Evolutionary conservation across 2,329 filamentous ascomycete genomes (phyloP).

Genomic region (Sporothrix dimorphospora): DNA sequence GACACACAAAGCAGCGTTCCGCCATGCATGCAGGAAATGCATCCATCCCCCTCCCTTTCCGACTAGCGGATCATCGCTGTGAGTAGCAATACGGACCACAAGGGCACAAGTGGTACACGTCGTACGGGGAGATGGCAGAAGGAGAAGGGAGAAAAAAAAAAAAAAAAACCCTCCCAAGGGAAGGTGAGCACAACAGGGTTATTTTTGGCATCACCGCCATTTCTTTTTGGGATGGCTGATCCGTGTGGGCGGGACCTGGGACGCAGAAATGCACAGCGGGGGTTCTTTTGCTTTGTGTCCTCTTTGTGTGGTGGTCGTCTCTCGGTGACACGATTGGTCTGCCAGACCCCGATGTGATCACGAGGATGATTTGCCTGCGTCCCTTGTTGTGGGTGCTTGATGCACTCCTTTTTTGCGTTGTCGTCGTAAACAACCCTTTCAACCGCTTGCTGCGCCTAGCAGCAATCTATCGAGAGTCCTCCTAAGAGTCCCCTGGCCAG

Average conservation of each 20-base stretch:
- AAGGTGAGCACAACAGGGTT: slow-evolving; percentile 21
- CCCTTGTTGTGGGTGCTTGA: neutral
- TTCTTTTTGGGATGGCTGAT: slow-evolving; percentile 25
- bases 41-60: neutral
- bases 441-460: slow-evolving; percentile 15
- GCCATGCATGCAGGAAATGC: neutral
- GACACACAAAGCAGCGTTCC: neutral
- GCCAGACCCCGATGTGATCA: neutral
- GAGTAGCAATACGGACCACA: slow-evolving; percentile 15
- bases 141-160: neutral
- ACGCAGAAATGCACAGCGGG: neutral
- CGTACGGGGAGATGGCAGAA: neutral
- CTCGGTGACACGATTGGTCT: slow-evolving; percentile 13
- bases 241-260: slow-evolving; percentile 23
- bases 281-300: neutral
- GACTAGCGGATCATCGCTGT: slow-evolving; percentile 8
- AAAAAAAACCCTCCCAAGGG: neutral
- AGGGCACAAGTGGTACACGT: neutral
- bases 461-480: slow-evolving; percentile 6
- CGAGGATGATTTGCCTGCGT: slow-evolving; percentile 19
- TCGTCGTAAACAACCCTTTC: neutral
- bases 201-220: slow-evolving; percentile 33
- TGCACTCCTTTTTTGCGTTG: neutral
- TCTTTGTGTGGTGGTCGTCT: neutral
- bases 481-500: neutral